A percentile compares a stretch with the other conserved stretches of the same genome.
Conservation (phyloP, 2,329 filamentous ascomycete species). For the Colletotrichum sp. region DNA sequence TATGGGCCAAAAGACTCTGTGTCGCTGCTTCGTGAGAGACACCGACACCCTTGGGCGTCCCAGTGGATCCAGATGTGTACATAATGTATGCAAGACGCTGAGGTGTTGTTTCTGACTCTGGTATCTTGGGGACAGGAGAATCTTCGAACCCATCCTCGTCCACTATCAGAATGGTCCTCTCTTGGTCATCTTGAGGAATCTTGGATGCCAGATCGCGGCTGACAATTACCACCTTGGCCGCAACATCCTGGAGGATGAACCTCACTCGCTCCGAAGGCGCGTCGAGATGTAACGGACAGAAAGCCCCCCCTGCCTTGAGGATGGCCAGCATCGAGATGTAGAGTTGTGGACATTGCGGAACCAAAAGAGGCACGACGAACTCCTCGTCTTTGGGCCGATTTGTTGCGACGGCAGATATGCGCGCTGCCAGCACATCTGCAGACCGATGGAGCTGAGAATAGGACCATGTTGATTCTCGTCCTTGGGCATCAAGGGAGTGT, state of each 20-base stretch:
- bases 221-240: slow-evolving; percentile 72
- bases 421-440: slow-evolving; percentile 60
- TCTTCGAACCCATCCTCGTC: slow-evolving; percentile 25
- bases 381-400: neutral
- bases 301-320: slow-evolving; percentile 81
- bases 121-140: neutral
- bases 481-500: slow-evolving; percentile 58
- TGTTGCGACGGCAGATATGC: slow-evolving; percentile 40
- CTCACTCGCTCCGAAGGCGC: slow-evolving; percentile 76
- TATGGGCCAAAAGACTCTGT: slow-evolving; percentile 83
- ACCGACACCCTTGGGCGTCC: slow-evolving; percentile 85
- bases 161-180: slow-evolving; percentile 40
- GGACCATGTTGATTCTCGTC: slow-evolving; percentile 52
- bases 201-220: slow-evolving; percentile 50
- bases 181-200: slow-evolving; percentile 36
- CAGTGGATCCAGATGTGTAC: slow-evolving; percentile 92
- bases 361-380: slow-evolving; percentile 72
- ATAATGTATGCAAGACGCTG: slow-evolving; percentile 80
- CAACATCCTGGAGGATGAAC: slow-evolving; percentile 82
- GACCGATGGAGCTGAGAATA: slow-evolving; percentile 68
- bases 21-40: slow-evolving; percentile 82
- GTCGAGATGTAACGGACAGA: slow-evolving; percentile 84
- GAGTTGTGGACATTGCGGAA: slow-evolving; percentile 78
- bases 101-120: neutral
- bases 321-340: slow-evolving; percentile 81